Evolutionary conservation across 495 filamentous ascomycete species (phyloP).

Genomic region (Penicillium coffeae): DNA sequence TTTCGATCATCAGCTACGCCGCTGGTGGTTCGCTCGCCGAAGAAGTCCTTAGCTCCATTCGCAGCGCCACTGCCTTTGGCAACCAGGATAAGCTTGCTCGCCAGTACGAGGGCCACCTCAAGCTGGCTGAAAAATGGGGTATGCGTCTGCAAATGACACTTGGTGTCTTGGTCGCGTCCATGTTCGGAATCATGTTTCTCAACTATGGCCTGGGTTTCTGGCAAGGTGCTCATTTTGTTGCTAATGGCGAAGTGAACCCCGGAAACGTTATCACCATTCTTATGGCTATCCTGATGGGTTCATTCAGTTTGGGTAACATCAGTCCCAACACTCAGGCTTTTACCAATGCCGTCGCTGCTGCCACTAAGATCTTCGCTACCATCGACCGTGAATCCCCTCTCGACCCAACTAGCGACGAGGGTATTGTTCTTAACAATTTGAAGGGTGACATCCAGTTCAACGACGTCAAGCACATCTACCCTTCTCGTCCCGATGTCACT

Average conservation of each 20-base stretch:
- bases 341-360: conserved; percentile 75
- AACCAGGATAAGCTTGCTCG: conserved; percentile 84
- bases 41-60: conserved; percentile 90
- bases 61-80: conserved; percentile 89
- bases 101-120: conserved; percentile 76
- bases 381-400: conserved; percentile 89
- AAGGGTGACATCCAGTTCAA: conserved; percentile 78
- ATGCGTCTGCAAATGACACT: conserved; percentile 66
- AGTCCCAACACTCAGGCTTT: conserved; percentile 83
- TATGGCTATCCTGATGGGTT: conserved; percentile 86
- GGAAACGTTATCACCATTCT: conserved; percentile 68
- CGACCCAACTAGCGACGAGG: conserved; percentile 69
- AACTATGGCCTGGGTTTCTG: conserved; percentile 95
- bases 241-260: conserved; percentile 57
- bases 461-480: conserved; percentile 87
- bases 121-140: conserved; percentile 70
- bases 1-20: conserved; percentile 73
- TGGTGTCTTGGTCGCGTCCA: conserved; percentile 71
- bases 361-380: conserved; percentile 83
- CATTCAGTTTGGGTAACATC: conserved; percentile 86
- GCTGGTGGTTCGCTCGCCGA: conserved; percentile 85
- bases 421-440: conserved; percentile 65
- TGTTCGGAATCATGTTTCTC: conserved; percentile 80
- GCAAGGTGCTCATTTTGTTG: conserved; percentile 81
- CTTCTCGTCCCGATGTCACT: conserved; percentile 82